Evolutionary conservation across 208 protist species (phyloP).

Genomic region (Angomonas ambiguus): DNA sequence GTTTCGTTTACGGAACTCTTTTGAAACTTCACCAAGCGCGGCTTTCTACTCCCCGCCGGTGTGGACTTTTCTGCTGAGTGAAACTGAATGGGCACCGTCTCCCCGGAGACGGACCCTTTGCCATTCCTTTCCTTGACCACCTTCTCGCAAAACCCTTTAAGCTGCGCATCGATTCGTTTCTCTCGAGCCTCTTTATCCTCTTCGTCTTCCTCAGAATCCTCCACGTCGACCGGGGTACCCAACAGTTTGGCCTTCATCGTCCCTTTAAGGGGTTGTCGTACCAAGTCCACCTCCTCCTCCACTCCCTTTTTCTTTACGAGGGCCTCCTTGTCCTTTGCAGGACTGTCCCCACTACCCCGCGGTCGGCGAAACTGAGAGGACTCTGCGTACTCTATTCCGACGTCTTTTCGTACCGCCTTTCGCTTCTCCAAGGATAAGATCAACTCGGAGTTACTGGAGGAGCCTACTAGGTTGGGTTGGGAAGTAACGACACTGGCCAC

Average conservation of each 20-base stretch:
- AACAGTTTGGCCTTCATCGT: slow-evolving; percentile 1
- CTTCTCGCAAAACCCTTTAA: slow-evolving; percentile 3
- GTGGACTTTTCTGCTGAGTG: not conserved
- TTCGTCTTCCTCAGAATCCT: not conserved
- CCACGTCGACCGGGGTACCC: not conserved
- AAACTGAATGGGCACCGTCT: not conserved
- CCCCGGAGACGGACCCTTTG: not conserved
- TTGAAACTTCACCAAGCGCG: not conserved
- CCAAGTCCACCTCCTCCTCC: not conserved
- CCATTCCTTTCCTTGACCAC: not conserved
- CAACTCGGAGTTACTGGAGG: not conserved
- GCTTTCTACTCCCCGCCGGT: not conserved
- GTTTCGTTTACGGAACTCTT: not conserved
- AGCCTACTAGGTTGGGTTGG: not conserved
- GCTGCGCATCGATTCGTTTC: not conserved
- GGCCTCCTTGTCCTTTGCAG: not conserved
- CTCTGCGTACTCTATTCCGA: not conserved
- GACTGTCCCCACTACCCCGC: not conserved
- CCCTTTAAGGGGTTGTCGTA: not conserved
- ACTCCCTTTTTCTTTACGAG: not conserved
- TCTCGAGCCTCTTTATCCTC: not conserved
- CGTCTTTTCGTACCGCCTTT: not conserved
- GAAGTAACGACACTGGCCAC: not conserved
- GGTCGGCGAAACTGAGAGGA: not conserved
- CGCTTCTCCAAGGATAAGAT: not conserved